Evolutionary conservation across 768 basidiomycete species (phyloP).

Genomic region (Pleurotus eryngii): DNA sequence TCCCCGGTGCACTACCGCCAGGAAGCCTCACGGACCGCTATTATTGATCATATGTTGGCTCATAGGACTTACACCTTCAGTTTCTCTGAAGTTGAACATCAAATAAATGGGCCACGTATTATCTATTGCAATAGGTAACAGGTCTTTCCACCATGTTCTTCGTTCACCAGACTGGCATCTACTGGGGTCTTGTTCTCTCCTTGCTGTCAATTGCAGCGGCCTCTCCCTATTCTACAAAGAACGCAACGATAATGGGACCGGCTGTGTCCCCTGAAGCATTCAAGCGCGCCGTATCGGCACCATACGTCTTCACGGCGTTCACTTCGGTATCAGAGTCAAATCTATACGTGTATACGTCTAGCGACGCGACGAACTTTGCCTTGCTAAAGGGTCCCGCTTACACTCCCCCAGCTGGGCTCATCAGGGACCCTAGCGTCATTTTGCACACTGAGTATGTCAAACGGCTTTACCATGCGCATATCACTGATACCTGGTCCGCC

Average conservation of each 20-base stretch:
- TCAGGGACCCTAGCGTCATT: constrained; percentile 32
- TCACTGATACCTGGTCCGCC: not conserved
- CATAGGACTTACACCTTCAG: no score
- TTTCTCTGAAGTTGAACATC: no score
- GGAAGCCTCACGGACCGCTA: no score
- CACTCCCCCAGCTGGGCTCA: constrained; percentile 31
- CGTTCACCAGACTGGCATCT: no score
- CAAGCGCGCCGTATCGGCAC: constrained; percentile 27
- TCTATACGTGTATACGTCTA: constrained; percentile 30
- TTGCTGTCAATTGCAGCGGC: not conserved
- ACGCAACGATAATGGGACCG: constrained; percentile 11
- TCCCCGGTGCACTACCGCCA: no score
- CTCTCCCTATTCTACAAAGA: not conserved
- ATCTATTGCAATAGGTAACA: no score
- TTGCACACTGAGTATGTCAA: constrained; percentile 29
- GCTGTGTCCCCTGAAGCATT: constrained; percentile 24
- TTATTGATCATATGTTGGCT: no score
- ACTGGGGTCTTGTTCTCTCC: not conserved
- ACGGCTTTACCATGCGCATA: not conserved
- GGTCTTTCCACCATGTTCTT: no score
- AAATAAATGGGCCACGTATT: no score
- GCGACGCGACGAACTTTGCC: constrained; percentile 27
- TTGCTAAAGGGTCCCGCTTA: constrained; percentile 31
- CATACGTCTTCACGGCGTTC: constrained; percentile 33
- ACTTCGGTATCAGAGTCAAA: constrained; percentile 31